phyloP scores from a whole-genome alignment of 441 rosid genomes.

The Biscutella auriculata region DNA sequence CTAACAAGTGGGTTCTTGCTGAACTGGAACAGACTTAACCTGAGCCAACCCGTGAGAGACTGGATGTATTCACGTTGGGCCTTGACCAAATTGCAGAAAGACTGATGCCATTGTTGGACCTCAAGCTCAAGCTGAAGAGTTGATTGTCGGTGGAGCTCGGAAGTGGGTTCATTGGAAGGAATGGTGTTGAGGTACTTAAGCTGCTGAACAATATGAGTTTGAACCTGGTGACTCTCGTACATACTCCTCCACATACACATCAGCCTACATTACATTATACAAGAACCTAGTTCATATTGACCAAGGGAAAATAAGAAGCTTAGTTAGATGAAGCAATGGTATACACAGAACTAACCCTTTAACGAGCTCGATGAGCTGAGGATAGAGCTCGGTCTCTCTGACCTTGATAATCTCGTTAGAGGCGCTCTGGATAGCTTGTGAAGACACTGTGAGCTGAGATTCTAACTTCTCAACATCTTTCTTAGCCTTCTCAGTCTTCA shows the following conservation, averaged over 20 bases:
- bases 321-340: neutral
- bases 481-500: conserved; percentile 67
- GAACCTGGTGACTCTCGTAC: conserved; percentile 95
- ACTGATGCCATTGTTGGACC: conserved; percentile 82
- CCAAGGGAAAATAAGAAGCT: neutral
- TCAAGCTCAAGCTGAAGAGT: conserved; percentile 84
- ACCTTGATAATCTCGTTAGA: conserved; percentile 74
- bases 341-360: conserved; percentile 57
- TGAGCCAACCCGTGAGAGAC: conserved; percentile 80
- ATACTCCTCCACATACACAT: conserved; percentile 98
- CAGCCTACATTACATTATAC: conserved; percentile 30
- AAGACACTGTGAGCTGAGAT: conserved; percentile 70
- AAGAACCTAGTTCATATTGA: neutral
- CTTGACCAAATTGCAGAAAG: conserved; percentile 68
- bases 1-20: conserved; percentile 40
- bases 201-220: conserved; percentile 83
- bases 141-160: conserved; percentile 81
- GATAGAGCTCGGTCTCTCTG: conserved; percentile 71
- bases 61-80: conserved; percentile 78
- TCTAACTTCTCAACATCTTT: conserved; percentile 76
- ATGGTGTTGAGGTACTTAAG: conserved; percentile 71
- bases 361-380: conserved; percentile 75
- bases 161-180: conserved; percentile 71
- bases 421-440: conserved; percentile 69
- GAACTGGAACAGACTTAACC: conserved; percentile 81